Evolutionary conservation across 805 yeast species (phyloP).

Genomic region (Candida multigemmis): DNA sequence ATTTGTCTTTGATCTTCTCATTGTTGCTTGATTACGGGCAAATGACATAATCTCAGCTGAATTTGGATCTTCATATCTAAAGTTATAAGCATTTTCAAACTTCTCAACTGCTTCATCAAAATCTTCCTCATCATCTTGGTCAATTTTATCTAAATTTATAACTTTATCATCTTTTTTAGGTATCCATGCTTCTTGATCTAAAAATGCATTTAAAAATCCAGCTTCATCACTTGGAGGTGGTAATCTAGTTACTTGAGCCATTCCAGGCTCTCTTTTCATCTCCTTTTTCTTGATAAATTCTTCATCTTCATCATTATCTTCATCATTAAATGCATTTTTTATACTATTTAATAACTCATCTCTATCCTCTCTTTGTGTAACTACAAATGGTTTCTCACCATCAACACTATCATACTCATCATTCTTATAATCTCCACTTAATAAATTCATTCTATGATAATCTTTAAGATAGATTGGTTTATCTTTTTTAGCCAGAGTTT

Average conservation of each 20-base stretch:
- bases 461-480: constrained; percentile 83
- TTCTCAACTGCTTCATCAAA: constrained; percentile 88
- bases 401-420: constrained; percentile 38
- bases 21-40: constrained; percentile 89
- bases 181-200: constrained; percentile 82
- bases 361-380: constrained; percentile 70
- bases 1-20: constrained; percentile 70
- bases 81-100: constrained; percentile 88
- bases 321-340: constrained; percentile 49
- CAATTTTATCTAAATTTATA: constrained; percentile 40
- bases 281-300: constrained; percentile 54
- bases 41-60: constrained; percentile 88
- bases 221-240: constrained; percentile 62
- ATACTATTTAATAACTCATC: constrained; percentile 69
- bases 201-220: constrained; percentile 63
- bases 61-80: constrained; percentile 87
- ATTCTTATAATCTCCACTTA: constrained; percentile 54
- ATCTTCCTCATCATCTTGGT: constrained; percentile 63
- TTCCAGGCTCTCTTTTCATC: constrained; percentile 10
- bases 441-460: constrained; percentile 76
- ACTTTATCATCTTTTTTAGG: constrained; percentile 59
- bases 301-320: constrained; percentile 34
- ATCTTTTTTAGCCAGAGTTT: constrained; percentile 15
- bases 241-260: constrained; percentile 20
- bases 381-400: constrained; percentile 60